Conservation (phyloP, 2,329 filamentous ascomycete species). For the Diaporthe caulivora region DNA sequence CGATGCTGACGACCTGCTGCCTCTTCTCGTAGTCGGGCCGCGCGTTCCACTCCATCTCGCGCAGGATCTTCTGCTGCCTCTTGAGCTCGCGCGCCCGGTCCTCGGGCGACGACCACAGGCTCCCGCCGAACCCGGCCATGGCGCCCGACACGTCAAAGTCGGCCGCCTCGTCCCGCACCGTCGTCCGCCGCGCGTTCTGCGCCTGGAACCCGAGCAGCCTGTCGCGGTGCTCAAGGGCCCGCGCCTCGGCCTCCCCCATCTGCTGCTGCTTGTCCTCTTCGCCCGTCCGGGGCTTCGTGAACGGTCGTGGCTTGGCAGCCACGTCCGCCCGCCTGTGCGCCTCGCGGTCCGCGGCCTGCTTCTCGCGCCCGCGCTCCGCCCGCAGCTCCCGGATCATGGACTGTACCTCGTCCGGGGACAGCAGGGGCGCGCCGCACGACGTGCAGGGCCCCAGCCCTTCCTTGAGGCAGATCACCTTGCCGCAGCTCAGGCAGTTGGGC, state of each 20-base stretch:
- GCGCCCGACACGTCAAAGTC: conserved; percentile 68
- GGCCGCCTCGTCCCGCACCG: conserved; percentile 85
- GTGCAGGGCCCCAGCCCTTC: conserved; percentile 96
- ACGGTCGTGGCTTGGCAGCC: conserved; percentile 70
- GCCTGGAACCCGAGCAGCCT: conserved; percentile 85
- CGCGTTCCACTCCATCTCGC: conserved; percentile 89
- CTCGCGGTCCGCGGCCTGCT: conserved; percentile 84
- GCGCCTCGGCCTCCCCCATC: conserved; percentile 72
- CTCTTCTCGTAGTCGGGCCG: conserved; percentile 91
- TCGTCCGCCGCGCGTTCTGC: conserved; percentile 86
- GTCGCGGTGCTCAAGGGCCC: conserved; percentile 83
- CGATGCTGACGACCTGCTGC: conserved; percentile 85
- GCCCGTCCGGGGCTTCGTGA: conserved; percentile 61
- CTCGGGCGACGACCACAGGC: conserved; percentile 86
- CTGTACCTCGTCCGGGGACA: conserved; percentile 81
- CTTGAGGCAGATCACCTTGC: conserved; percentile 94
- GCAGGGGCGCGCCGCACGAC: conserved; percentile 82
- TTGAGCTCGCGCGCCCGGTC: conserved; percentile 87
- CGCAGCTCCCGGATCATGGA: conserved; percentile 86
- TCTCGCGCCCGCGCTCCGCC: conserved; percentile 88
- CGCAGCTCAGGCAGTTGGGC: conserved; percentile 92
- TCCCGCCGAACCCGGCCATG: conserved; percentile 60
- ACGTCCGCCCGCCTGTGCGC: conserved; percentile 76
- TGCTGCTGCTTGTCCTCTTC: conserved; percentile 50
- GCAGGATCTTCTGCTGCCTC: conserved; percentile 83